Conservation (phyloP, 2,329 filamentous ascomycete species). For the Fusarium sp. region DNA sequence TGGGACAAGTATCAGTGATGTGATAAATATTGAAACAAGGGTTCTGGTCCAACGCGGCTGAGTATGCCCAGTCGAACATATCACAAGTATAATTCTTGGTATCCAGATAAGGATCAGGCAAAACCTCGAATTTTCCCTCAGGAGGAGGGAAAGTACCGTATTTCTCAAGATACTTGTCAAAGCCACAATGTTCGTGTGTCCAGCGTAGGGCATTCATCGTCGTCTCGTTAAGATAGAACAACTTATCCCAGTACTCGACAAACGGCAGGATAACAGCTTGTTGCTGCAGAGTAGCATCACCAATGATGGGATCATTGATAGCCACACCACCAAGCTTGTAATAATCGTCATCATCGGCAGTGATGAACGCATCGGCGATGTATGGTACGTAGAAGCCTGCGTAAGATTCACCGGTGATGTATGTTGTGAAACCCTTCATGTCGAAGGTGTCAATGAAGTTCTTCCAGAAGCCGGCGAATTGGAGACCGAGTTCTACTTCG, state of each 20-base stretch:
- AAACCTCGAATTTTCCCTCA: conserved; percentile 64
- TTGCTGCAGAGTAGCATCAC: conserved; percentile 58
- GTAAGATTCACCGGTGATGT: conserved; percentile 78
- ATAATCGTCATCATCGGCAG: conserved; percentile 71
- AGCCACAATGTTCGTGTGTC: conserved; percentile 69
- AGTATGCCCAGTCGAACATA: conserved; percentile 66
- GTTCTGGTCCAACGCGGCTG: conserved; percentile 68
- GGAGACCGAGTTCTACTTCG: conserved; percentile 74
- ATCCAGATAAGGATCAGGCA: conserved; percentile 44
- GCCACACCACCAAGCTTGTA: conserved; percentile 76
- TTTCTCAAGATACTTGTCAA: conserved; percentile 66
- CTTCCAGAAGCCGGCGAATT: conserved; percentile 83
- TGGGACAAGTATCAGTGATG: conserved; percentile 76
- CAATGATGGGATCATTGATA: conserved; percentile 77
- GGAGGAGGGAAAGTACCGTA: conserved; percentile 76
- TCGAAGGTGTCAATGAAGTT: conserved; percentile 79
- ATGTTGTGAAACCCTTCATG: conserved; percentile 75
- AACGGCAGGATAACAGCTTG: conserved; percentile 66
- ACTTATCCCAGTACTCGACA: conserved; percentile 67
- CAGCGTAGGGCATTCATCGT: conserved; percentile 64
- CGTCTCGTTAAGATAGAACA: conserved; percentile 73
- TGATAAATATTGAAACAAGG: conserved; percentile 86
- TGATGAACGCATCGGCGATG: conserved; percentile 78
- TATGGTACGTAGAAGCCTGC: conserved; percentile 77
- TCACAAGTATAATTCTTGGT: conserved; percentile 61